Evolutionary conservation across 2,329 filamentous ascomycete genomes (phyloP).

Genomic region (Botryotinia calthae): DNA sequence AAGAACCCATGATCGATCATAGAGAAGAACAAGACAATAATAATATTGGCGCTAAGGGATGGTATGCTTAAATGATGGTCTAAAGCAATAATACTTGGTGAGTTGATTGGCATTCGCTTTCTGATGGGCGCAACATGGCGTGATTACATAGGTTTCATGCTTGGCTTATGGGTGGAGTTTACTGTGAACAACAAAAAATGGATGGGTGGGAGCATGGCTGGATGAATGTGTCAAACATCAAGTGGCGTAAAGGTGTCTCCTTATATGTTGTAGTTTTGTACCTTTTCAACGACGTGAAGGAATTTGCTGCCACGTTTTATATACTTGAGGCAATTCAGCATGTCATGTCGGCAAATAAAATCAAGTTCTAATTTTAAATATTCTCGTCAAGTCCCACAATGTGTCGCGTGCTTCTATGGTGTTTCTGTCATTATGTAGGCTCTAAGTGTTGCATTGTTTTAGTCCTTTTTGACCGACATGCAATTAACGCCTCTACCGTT

Average conservation of each 20-base stretch:
- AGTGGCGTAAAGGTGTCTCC: neutral
- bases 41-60: conserved; percentile 33
- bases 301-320: neutral
- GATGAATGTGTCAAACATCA: neutral
- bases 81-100: neutral
- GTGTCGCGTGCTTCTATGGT: neutral
- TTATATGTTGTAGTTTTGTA: neutral
- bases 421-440: neutral
- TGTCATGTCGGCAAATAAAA: neutral
- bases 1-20: conserved; percentile 81
- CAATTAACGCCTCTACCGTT: neutral
- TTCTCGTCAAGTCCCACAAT: neutral
- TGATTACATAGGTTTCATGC: neutral
- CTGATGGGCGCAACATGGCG: neutral
- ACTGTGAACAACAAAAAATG: neutral
- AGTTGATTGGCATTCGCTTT: neutral
- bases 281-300: neutral
- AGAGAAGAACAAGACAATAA: conserved; percentile 52
- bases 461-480: too few species aligned
- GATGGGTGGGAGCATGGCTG: neutral
- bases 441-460: neutral
- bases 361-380: neutral
- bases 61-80: conserved; percentile 35
- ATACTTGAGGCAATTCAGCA: neutral
- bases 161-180: neutral